Evolutionary conservation across 805 yeast species (phyloP).

Genomic region (Kazachstania taianensis): DNA sequence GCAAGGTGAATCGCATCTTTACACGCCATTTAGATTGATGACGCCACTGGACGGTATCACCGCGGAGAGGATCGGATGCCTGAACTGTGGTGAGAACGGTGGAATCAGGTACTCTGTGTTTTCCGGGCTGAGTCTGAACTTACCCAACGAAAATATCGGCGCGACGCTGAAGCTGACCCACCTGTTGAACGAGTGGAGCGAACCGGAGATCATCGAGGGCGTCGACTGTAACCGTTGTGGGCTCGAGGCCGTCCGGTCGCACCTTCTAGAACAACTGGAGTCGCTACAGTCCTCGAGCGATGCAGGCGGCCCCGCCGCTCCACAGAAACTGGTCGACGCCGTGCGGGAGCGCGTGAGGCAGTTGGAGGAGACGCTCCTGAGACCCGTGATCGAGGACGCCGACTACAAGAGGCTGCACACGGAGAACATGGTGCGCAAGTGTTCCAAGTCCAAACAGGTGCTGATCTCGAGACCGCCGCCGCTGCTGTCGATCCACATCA

Average conservation of each 20-base stretch:
- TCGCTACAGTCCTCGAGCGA: slow-evolving; percentile 20
- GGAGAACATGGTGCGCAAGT: slow-evolving; percentile 60
- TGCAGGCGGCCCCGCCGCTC: slow-evolving; percentile 11
- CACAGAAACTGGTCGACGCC: slow-evolving; percentile 27
- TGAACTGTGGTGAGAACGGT: slow-evolving; percentile 86
- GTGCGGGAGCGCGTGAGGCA: slow-evolving; percentile 38
- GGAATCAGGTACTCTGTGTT: slow-evolving; percentile 78
- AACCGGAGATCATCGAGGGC: slow-evolving; percentile 80
- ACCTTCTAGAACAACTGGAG: slow-evolving; percentile 33
- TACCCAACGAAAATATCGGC: slow-evolving; percentile 41
- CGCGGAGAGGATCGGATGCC: slow-evolving; percentile 85
- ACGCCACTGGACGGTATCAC: slow-evolving; percentile 90
- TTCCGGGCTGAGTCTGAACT: slow-evolving; percentile 61
- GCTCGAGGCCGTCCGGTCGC: slow-evolving; percentile 47
- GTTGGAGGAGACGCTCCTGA: slow-evolving; percentile 44
- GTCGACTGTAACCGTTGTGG: slow-evolving; percentile 95
- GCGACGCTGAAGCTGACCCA: slow-evolving; percentile 39
- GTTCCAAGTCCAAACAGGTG: slow-evolving; percentile 77
- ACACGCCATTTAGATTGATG: slow-evolving; percentile 38
- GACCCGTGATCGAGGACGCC: slow-evolving; percentile 70
- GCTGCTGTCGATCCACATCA: slow-evolving; percentile 73
- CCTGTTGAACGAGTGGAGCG: slow-evolving; percentile 54
- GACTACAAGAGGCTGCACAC: slow-evolving; percentile 65
- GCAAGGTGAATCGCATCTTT: slow-evolving; percentile 13
- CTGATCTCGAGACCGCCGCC: slow-evolving; percentile 75